Evolutionary conservation across 208 protist species (phyloP), one percentile per base, ranked within the genome.

Genomic region (Angomonas deanei): DNA sequence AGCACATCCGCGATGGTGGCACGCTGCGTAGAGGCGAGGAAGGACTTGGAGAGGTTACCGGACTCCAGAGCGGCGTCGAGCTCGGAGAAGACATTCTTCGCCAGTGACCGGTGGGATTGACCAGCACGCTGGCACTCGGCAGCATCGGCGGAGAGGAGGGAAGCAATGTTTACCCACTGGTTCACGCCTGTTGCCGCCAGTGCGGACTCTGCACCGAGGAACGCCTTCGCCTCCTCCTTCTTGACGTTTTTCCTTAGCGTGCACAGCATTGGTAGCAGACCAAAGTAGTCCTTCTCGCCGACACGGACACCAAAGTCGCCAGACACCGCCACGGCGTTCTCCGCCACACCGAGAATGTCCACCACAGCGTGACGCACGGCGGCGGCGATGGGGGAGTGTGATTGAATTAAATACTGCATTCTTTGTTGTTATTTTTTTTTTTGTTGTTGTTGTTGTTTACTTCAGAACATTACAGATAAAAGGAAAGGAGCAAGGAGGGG

Each of bases 1-100:
- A 93, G 68, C 19, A 93, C 53, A 49, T 93, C 86, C 15, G 82
- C 86, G 30, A 93, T 64, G 2, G 82, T 88, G 0, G 86, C 80
- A 13, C 66, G 68, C 2, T 64, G 58, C 6, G 78, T 82, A 55
- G 74, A 70, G n/a, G 73, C 72, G 21, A 89, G 64, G 42, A 78
- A 88, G 26, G 58, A 52, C 28, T 75, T 48, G 0, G 56, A 24
- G 11, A 75, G 61, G 17, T 68, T 58, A 49, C 64, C 60, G 53
- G 34, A 17, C 17, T 78, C 73, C 1, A 91, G 55, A 34, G 68
- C 70, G 11, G 49, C 56, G 64, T 91, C 84, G 53, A 86, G 56
- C 26, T 87, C 74, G 13, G 64, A 59, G 65, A 79, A 82, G 21
- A 87, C 30, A 10, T 70, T 52, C 24, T 66, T 74, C 42, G 73